Base-by-base conservation (phyloP, 2,329 filamentous ascomycete genomes). In the Lachnellula cervina region DNA sequence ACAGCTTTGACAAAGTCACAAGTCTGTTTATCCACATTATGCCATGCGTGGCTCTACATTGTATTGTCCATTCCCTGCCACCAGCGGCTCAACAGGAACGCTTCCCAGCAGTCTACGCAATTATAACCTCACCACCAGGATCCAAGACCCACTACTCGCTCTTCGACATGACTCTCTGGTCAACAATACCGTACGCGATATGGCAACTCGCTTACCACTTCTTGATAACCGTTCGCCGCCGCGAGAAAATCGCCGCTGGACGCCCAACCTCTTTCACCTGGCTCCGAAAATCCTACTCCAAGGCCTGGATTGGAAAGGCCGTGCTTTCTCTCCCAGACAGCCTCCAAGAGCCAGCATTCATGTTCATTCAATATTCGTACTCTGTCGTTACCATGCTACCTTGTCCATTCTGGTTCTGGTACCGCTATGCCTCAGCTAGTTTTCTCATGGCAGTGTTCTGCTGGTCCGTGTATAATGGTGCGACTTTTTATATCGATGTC, bases 21-120 rank as follows among this genome's bases (percentile, higher is more conserved):
- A 87, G 84, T 71, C 80, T 99, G n/a, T 99, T 99, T 75, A 97
- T 99, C 64, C 94, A 99, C 72, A 96, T 99, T 67, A 99, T 99
- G 93, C 94, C 94, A 1, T 96, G 92, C 62, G 93, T 89, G 5
- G 90, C 92, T 1, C 80, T 99, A 13, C 94, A 99, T 72, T 95
- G 90, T 69, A 80, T 99, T 14, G 89, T 96, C 16, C 94, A 99
- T 70, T 78, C 97, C 19, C 78, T 91, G 13, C 74, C 87, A 0
- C 72, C 81, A 1, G 82, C 84, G 21, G 71, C 81, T 43, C 88
- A 95, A 67, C 76, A 79, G 61, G 73, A 77, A 25, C 83, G 86
- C 19, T 97, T 96, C 69, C 92, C 93, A 0, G 93, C 92, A 13
- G 83, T 96, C 61, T 91, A 89, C 75, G 81, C 82, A 32, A 90